These are phyloP conservation scores for Arthromyces matolae DNA, from an alignment of 768 basidiomycete species.

Conservation along the genomic window DNA sequence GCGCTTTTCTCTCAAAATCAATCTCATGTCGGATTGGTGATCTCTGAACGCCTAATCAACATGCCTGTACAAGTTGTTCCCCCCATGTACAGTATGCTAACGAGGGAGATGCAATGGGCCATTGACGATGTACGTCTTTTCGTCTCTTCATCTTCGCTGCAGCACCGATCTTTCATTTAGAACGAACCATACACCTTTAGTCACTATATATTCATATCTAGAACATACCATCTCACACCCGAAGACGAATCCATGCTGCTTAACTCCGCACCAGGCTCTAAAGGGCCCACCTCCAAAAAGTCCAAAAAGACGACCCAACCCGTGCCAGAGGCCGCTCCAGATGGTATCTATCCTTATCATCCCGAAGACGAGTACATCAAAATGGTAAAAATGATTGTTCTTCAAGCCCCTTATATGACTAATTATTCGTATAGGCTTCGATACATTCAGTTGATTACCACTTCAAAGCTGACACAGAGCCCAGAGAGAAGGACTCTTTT, in stretches of 20 bases:
- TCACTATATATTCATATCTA: constrained; percentile 72
- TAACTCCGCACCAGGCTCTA: constrained; percentile 33
- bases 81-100: constrained; percentile 88
- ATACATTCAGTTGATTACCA: constrained; percentile 45
- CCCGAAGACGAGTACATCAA: constrained; percentile 79
- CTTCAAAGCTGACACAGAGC: constrained; percentile 46
- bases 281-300: constrained; percentile 34
- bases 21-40: constrained; percentile 72
- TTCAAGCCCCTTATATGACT: too few relatives aligned
- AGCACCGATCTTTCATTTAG: constrained; percentile 19
- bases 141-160: background rate
- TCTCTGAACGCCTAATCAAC: constrained; percentile 89
- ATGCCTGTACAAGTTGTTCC: constrained; percentile 94
- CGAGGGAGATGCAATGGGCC: constrained; percentile 77
- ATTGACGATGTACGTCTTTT: constrained; percentile 51
- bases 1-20: constrained; percentile 47
- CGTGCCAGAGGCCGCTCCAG: constrained; percentile 27
- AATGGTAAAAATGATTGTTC: too few relatives aligned
- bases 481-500: constrained; percentile 62
- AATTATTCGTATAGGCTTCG: too few relatives aligned
- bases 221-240: constrained; percentile 69
- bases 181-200: constrained; percentile 67
- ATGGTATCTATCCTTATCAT: constrained; percentile 70
- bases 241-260: constrained; percentile 60
- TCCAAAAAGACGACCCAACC: constrained; percentile 26